Evolutionary conservation across 192 early-diverging fungal species (phyloP).

Genomic region (Rhizophagus prolifer): DNA sequence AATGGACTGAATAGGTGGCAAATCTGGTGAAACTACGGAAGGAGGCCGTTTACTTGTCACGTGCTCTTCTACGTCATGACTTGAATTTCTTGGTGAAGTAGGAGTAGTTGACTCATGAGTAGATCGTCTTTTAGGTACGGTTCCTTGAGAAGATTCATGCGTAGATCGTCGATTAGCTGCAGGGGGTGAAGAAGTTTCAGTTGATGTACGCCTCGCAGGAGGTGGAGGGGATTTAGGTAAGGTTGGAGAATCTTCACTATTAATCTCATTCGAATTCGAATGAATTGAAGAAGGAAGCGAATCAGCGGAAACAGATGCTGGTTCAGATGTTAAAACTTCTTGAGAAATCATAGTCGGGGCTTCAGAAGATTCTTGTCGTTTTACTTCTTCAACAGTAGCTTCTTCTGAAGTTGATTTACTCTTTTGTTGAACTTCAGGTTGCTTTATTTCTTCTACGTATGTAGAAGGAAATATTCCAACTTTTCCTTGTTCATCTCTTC

Average conservation of each 20-base stretch:
- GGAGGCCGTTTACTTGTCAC: not conserved
- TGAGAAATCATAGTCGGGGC: not conserved
- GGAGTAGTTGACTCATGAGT: not conserved
- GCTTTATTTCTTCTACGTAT: constrained; percentile 53
- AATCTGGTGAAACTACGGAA: constrained; percentile 1
- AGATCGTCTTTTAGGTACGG: constrained; percentile 1
- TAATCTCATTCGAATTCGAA: not conserved
- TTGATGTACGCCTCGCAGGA: not conserved
- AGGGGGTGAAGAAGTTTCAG: not conserved
- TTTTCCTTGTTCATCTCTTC: constrained; percentile 53
- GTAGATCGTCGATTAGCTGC: not conserved
- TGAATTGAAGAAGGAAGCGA: not conserved
- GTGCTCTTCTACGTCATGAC: not conserved
- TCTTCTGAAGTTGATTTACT: not conserved
- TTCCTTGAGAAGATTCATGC: not conserved
- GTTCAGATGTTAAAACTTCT: not conserved
- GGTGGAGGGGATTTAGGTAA: constrained; percentile 1
- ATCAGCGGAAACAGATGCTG: constrained; percentile 3
- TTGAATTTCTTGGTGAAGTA: constrained; percentile 6
- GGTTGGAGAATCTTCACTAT: constrained; percentile 15
- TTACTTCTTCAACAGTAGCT: not conserved
- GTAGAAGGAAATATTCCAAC: constrained; percentile 54
- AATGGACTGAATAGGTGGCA: not conserved
- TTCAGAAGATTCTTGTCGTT: not conserved
- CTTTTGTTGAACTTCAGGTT: constrained; percentile 26